Percentiles rank a stretch among this genome's conserved stretches.
These are phyloP conservation scores for Cryoendolithus antarcticus DNA, from an alignment of 2,329 filamentous ascomycete species.

Conservation along the genomic window DNA sequence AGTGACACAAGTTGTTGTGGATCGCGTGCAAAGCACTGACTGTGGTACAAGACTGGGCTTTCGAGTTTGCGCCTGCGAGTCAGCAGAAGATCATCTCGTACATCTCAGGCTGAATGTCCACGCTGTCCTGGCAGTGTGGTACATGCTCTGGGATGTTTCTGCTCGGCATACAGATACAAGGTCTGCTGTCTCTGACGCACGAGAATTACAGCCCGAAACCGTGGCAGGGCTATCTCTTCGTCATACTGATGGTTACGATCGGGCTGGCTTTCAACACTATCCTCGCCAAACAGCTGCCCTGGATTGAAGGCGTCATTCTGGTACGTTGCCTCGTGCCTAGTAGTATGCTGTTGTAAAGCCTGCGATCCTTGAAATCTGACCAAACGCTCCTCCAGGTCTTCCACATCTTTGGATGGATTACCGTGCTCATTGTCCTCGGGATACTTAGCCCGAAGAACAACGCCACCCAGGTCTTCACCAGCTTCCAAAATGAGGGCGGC, in stretches of 20 bases:
- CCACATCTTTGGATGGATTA: conserved; percentile 20
- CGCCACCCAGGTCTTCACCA: conserved; percentile 21
- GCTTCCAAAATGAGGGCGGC: conserved; percentile 26
- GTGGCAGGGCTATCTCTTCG: conserved; percentile 39
- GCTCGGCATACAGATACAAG: conserved; percentile 36
- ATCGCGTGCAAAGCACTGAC: too few species aligned
- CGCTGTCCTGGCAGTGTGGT: conserved; percentile 39
- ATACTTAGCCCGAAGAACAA: conserved; percentile 13
- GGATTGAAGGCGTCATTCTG: conserved; percentile 36
- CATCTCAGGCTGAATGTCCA: conserved; percentile 35
- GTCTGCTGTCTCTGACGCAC: conserved; percentile 30
- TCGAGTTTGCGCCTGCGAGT: conserved; percentile 18
- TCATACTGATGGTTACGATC: conserved; percentile 33
- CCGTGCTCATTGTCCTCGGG: conserved; percentile 20
- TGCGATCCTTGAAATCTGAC: too few species aligned
- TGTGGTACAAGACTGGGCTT: conserved; percentile 17
- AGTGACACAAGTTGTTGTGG: not conserved
- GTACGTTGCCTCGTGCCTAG: too few species aligned
- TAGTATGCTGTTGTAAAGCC: too few species aligned
- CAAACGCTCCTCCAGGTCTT: too few species aligned
- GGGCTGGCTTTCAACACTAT: conserved; percentile 35
- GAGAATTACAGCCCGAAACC: conserved; percentile 26
- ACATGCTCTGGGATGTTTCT: conserved; percentile 37
- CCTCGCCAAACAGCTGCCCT: conserved; percentile 30
- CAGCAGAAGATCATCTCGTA: conserved; percentile 20